Conservation (phyloP, 257 asterid genomes). For the Solanum bukasovii region DNA sequence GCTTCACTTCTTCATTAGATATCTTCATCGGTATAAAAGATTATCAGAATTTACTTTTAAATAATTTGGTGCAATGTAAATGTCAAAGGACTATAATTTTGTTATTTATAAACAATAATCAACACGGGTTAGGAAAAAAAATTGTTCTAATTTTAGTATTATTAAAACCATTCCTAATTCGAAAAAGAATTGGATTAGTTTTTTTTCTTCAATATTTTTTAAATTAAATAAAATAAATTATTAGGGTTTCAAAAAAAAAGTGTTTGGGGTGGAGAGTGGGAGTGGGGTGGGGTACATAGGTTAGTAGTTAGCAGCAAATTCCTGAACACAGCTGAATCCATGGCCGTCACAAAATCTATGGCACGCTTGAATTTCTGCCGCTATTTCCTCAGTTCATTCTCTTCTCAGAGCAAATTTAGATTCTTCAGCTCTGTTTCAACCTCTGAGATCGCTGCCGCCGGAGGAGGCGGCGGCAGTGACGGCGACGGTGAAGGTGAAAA, state of each 20-base stretch:
- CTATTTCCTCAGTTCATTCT: background rate
- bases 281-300: background rate
- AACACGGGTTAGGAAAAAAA: background rate
- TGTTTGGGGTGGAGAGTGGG: background rate
- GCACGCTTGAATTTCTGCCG: background rate
- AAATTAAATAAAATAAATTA: background rate
- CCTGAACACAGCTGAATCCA: background rate
- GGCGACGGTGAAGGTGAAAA: background rate
- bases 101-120: background rate
- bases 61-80: background rate
- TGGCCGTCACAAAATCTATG: background rate
- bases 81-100: background rate
- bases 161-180: background rate
- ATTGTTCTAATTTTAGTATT: too few relatives aligned
- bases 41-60: background rate
- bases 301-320: background rate
- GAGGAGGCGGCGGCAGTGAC: too few relatives aligned
- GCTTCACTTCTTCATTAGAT: background rate
- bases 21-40: background rate
- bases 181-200: background rate
- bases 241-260: background rate
- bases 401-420: background rate
- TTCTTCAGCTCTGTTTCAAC: constrained; percentile 4
- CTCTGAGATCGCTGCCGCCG: background rate
- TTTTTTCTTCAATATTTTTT: background rate